A percentile compares a stretch with the other conserved stretches of the same genome.
These are phyloP conservation scores for Penicillium sp. DNA, from an alignment of 2,329 filamentous ascomycete species.

Conservation along the genomic window DNA sequence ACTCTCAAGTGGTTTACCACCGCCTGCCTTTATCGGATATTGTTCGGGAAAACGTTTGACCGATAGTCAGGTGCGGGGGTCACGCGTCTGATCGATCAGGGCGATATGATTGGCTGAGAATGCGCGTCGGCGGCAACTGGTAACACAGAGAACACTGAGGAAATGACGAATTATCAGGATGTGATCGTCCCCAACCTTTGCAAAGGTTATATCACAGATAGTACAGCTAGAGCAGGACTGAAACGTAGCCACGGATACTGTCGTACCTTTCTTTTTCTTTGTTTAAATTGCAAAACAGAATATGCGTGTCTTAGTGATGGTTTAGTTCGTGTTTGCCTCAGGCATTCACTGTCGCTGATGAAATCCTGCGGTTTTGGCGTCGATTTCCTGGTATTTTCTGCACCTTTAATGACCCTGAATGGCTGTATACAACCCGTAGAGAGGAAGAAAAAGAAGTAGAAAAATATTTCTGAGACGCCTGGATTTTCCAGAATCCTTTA, in stretches of 20 bases:
- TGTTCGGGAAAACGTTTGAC: neutral
- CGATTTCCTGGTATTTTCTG: conserved; percentile 14
- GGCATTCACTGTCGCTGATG: conserved; percentile 8
- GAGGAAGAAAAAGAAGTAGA: neutral
- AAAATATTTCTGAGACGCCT: neutral
- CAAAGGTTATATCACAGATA: neutral
- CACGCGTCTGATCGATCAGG: neutral
- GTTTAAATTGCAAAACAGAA: neutral
- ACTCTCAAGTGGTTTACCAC: neutral
- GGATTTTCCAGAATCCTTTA: conserved; percentile 8
- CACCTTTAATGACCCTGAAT: conserved; percentile 9
- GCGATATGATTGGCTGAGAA: neutral
- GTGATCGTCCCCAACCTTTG: neutral
- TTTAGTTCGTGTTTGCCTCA: conserved; percentile 15
- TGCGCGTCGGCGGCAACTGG: neutral
- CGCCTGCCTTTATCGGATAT: neutral
- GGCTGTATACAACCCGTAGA: conserved; percentile 4
- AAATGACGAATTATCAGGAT: conserved; percentile 5
- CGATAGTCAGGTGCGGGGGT: neutral
- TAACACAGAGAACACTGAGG: neutral
- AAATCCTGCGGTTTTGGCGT: neutral
- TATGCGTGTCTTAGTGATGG: neutral
- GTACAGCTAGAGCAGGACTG: conserved; percentile 1
- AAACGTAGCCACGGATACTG: neutral
- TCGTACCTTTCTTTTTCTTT: conserved; percentile 2